Evolutionary conservation across 345 rosid genomes (phyloP).

Genomic region (Eucalyptus polyanthemos): DNA sequence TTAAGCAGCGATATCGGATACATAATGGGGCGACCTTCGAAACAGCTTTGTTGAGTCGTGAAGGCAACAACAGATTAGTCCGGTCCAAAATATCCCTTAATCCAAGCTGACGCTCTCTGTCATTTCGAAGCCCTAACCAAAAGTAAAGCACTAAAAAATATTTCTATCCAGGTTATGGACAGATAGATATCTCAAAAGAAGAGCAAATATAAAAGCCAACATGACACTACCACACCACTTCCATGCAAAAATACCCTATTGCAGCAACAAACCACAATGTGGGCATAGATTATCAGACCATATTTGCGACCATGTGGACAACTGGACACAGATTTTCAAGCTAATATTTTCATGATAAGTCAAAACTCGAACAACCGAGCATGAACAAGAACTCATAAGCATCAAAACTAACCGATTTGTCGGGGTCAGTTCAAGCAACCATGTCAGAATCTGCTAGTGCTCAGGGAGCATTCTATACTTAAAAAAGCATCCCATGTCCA

Average conservation of each 20-base stretch:
- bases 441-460: background rate
- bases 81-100: background rate
- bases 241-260: background rate
- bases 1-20: background rate
- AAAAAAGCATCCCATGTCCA: background rate
- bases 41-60: background rate
- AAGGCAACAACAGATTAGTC: background rate
- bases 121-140: background rate
- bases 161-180: background rate
- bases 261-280: background rate
- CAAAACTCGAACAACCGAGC: background rate
- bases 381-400: background rate
- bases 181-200: background rate
- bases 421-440: background rate
- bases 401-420: background rate
- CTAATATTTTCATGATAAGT: background rate
- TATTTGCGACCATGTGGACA: background rate
- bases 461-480: background rate
- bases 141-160: background rate
- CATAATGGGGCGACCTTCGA: background rate
- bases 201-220: background rate
- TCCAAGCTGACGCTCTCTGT: background rate
- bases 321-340: background rate
- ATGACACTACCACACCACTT: background rate
- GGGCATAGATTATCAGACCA: background rate